phyloP scores from a whole-genome alignment of 192 early-diverging fungal species.

The Rhizoclosmatium globosum region DNA sequence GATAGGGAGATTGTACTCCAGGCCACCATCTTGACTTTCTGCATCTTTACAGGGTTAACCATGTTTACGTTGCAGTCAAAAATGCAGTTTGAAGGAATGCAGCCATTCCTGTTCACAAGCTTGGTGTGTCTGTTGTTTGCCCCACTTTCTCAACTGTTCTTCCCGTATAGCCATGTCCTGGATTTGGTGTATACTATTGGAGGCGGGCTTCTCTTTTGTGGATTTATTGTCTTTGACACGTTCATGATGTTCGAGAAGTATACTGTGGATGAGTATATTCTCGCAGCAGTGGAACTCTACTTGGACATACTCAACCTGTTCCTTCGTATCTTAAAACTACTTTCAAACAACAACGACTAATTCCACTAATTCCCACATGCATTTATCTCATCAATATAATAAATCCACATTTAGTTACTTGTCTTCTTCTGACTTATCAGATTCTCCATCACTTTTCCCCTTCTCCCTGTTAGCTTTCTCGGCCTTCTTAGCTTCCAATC shows the following conservation, averaged over 20 bases:
- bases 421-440: background rate
- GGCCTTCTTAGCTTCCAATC: background rate
- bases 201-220: conserved; percentile 74
- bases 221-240: conserved; percentile 78
- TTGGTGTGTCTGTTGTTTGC: conserved; percentile 69
- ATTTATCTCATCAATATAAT: too few species aligned
- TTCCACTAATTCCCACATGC: too few species aligned
- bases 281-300: conserved; percentile 69
- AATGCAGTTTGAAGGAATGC: conserved; percentile 21
- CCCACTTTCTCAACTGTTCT: conserved; percentile 69
- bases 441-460: background rate
- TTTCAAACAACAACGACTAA: background rate
- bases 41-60: conserved; percentile 72
- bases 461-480: background rate
- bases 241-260: conserved; percentile 69
- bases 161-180: conserved; percentile 68
- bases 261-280: conserved; percentile 68
- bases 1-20: conserved; percentile 66
- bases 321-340: conserved; percentile 40
- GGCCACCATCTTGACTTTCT: conserved; percentile 73
- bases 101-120: conserved; percentile 58
- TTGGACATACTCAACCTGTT: conserved; percentile 81
- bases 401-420: background rate
- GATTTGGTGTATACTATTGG: conserved; percentile 64
- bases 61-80: conserved; percentile 78